Evolutionary conservation across 805 yeast genomes (phyloP), one percentile per base, ranked within the genome.

Genomic region (Wickerhamiella parazyma): DNA sequence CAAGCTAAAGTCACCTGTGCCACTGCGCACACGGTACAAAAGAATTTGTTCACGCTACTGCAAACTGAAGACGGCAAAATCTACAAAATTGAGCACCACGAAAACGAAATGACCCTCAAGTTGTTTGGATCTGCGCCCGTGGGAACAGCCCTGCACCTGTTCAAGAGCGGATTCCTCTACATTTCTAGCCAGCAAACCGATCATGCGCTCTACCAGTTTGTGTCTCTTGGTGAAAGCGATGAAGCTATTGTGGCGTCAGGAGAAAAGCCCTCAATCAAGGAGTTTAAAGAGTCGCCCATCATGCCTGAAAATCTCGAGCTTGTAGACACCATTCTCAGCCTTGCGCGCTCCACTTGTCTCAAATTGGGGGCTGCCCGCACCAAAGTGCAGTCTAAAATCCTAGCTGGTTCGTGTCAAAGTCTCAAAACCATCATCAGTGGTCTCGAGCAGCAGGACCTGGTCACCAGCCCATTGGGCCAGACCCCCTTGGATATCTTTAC

Each of bases 41-140:
- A 64, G 12, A 58, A 66, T 12, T 81, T 80, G 53, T 84, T 87
- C 54, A 70, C 77, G 6, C 58, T 89, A 17, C 51, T 82, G 1
- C 97, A 91, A 56, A 70, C 75, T 11, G 67, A 75, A 28, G 55
- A 62, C 12, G 96, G 96, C 16, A 95, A 84, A 55, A 45, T 84
- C 3, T 81, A 76, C 63, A 86, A 83, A 56, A 65, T 83, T 3
- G 71, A 73, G 16, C 71, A 68, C 21, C 64, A 65, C 12, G 64
- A 60, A 10, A 60, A 59, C 8, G 60, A 65, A n/a, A 14, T 22
- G 19, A 25, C 24, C 25, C 19, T 37, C 8, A 44, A 34, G 16
- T 86, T 80, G 54, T 87, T 89, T 59, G 95, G 83, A 55, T 70
- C 94, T 0, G 68, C 83, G 28, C 81, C 86, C 1, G 58, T 70